phyloP scores from a whole-genome alignment of 2,329 filamentous ascomycete genomes.

The Aaosphaeria arxii region DNA sequence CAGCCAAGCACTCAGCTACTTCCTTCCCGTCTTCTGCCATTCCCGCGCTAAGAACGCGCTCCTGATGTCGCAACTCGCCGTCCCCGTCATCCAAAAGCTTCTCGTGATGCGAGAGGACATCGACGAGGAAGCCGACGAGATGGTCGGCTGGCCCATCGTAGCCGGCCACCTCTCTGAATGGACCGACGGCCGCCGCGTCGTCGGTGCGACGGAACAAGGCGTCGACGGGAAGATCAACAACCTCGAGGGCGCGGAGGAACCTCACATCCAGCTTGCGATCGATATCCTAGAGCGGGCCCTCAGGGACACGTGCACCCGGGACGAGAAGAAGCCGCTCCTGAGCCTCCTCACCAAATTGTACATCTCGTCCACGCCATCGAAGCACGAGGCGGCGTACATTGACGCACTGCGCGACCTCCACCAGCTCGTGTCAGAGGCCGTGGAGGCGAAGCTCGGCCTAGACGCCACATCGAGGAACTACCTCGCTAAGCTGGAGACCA shows the following conservation, averaged over 20 bases:
- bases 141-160: slow-evolving; percentile 75
- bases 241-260: slow-evolving; percentile 63
- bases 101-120: slow-evolving; percentile 57
- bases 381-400: slow-evolving; percentile 14
- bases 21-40: slow-evolving; percentile 92
- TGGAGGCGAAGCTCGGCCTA: slow-evolving; percentile 49
- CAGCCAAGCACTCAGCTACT: slow-evolving; percentile 85
- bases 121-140: slow-evolving; percentile 64
- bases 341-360: slow-evolving; percentile 78
- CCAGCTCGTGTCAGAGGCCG: slow-evolving; percentile 46
- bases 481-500: slow-evolving; percentile 52
- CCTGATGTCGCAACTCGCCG: slow-evolving; percentile 71
- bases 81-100: slow-evolving; percentile 72
- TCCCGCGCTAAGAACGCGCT: slow-evolving; percentile 78
- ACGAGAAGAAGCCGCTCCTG: slow-evolving; percentile 70
- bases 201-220: slow-evolving; percentile 54
- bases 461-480: slow-evolving; percentile 53
- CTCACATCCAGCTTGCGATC: slow-evolving; percentile 75
- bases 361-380: slow-evolving; percentile 58
- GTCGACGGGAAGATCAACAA: slow-evolving; percentile 54
- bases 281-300: slow-evolving; percentile 74
- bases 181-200: slow-evolving; percentile 84
- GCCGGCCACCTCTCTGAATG: slow-evolving; percentile 86
- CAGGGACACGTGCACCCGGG: slow-evolving; percentile 63
- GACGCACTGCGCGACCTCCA: slow-evolving; percentile 35